phyloP scores from a whole-genome alignment of 2,329 filamentous ascomycete genomes.

The Aureobasidium lini region DNA sequence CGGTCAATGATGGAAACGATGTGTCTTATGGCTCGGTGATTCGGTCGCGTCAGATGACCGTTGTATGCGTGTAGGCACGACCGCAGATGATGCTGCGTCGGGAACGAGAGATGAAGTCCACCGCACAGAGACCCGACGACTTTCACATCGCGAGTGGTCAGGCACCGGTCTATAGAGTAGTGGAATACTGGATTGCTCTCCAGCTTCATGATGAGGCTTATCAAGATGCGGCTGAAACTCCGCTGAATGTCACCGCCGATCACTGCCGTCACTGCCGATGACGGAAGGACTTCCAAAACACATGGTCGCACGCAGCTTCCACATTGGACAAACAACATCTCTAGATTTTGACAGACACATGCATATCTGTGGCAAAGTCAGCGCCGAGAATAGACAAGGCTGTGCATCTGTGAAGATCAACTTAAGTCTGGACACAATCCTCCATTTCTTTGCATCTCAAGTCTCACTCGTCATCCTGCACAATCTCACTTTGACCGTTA shows the following conservation, averaged over 20 bases:
- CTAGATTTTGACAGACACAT: background rate
- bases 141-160: too few relatives aligned
- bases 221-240: background rate
- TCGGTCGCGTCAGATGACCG: too few relatives aligned
- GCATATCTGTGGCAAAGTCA: background rate
- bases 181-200: background rate
- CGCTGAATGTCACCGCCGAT: background rate
- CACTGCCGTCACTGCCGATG: background rate
- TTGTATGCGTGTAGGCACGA: too few relatives aligned
- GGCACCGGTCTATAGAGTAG: too few relatives aligned
- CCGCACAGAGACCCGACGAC: too few relatives aligned
- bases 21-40: too few relatives aligned
- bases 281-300: background rate
- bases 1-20: too few relatives aligned
- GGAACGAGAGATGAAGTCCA: too few relatives aligned
- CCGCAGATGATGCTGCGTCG: too few relatives aligned
- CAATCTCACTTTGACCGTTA: background rate
- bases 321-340: background rate
- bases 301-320: background rate
- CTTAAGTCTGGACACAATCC: background rate
- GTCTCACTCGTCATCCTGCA: background rate
- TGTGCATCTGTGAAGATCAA: background rate
- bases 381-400: background rate
- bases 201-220: background rate
- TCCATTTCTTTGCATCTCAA: background rate